phyloP scores from a whole-genome alignment of 345 rosid genomes.

The Eucalyptus curtisii region DNA sequence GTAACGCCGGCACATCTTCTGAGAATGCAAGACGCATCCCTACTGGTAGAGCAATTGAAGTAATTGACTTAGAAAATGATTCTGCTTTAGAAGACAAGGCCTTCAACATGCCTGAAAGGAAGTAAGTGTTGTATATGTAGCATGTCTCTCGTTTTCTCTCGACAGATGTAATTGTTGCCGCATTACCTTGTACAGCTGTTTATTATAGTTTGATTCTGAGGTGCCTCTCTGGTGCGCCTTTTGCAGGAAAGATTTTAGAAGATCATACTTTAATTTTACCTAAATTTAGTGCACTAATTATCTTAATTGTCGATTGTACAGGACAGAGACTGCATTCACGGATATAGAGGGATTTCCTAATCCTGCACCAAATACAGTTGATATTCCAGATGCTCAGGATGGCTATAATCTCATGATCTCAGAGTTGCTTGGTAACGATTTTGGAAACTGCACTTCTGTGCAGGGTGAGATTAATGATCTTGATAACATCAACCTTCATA shows the following conservation, averaged over 20 bases:
- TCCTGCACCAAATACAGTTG: constrained; percentile 20
- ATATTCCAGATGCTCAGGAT: constrained; percentile 51
- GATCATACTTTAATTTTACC: background rate
- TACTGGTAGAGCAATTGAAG: constrained; percentile 64
- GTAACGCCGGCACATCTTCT: constrained; percentile 39
- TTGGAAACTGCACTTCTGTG: constrained; percentile 43
- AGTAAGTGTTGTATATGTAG: constrained; percentile 25
- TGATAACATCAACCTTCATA: constrained; percentile 47
- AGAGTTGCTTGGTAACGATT: constrained; percentile 48
- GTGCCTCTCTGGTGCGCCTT: background rate
- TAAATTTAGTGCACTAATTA: background rate
- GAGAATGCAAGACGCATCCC: constrained; percentile 30
- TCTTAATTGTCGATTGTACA: constrained; percentile 11
- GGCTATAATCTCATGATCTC: constrained; percentile 71
- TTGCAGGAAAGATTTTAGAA: background rate
- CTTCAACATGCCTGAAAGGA: constrained; percentile 32
- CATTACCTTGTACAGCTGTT: background rate
- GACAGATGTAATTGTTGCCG: background rate
- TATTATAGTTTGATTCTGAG: background rate
- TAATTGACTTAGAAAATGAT: constrained; percentile 87
- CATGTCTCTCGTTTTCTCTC: background rate
- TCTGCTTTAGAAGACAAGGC: constrained; percentile 42
- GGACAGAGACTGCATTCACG: constrained; percentile 50
- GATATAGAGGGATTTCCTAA: constrained; percentile 25
- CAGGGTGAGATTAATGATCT: constrained; percentile 35